phyloP scores from a whole-genome alignment of 306 rosid genomes.

The Prinsepia uniflora region DNA sequence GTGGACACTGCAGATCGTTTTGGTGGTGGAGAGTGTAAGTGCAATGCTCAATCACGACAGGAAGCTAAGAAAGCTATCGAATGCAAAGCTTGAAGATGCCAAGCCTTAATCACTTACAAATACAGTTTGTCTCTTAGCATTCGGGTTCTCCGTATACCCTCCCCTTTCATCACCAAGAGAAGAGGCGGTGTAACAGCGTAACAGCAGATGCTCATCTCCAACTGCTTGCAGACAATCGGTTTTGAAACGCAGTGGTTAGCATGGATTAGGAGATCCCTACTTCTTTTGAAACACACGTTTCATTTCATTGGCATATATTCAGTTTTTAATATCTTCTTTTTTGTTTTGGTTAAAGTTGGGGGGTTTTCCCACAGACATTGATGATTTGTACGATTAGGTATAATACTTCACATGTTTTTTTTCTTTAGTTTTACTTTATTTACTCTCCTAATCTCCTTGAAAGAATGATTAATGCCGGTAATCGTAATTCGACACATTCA shows the following conservation, averaged over 20 bases:
- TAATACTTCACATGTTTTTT: not conserved
- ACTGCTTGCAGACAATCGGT: not conserved
- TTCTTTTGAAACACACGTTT: not conserved
- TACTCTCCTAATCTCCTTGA: no score
- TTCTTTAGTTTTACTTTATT: no score
- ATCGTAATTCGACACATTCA: not conserved
- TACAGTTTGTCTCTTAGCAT: conserved; percentile 8
- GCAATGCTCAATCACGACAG: conserved; percentile 87
- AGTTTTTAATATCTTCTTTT: not conserved
- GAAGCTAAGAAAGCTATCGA: conserved; percentile 52
- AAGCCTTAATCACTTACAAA: conserved; percentile 39
- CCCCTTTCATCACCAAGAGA: conserved; percentile 7
- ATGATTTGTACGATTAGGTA: not conserved
- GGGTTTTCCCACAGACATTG: not conserved
- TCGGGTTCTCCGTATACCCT: not conserved
- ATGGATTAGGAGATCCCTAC: not conserved
- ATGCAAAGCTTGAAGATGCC: conserved; percentile 39
- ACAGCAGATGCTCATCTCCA: not conserved
- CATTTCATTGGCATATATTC: not conserved
- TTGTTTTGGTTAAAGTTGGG: not conserved
- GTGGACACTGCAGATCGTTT: conserved; percentile 50
- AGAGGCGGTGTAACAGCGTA: not conserved
- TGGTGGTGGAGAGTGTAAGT: conserved; percentile 83
- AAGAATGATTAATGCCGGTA: not conserved
- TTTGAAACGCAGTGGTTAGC: not conserved